phyloP scores from a whole-genome alignment of 2,329 filamentous ascomycete species.

The Arthrobotrys sinensis region DNA sequence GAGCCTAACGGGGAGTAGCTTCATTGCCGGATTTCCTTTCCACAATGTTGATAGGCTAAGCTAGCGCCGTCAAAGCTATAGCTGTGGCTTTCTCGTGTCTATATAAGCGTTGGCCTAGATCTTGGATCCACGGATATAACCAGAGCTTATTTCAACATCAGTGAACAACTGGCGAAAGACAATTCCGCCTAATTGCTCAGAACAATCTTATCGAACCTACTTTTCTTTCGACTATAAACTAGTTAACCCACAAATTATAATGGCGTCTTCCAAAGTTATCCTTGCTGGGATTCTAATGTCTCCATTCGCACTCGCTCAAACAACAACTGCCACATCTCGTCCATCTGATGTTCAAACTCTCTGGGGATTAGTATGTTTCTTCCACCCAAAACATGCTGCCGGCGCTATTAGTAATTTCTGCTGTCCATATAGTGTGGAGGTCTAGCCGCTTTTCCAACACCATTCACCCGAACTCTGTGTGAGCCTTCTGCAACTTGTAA shows the following conservation, averaged over 20 bases:
- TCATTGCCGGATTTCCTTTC: too few relatives aligned
- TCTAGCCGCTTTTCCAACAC: constrained; percentile 16
- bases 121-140: not conserved
- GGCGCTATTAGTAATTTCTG: not conserved
- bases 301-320: not conserved
- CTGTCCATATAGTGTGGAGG: constrained; percentile 26
- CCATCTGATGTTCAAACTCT: constrained; percentile 21
- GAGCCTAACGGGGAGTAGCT: not conserved
- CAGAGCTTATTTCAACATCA: not conserved
- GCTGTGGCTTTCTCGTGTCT: not conserved
- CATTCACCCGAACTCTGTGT: constrained; percentile 29
- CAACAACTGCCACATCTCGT: not conserved
- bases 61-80: too few relatives aligned
- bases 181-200: too few relatives aligned
- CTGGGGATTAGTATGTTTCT: constrained; percentile 5
- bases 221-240: constrained; percentile 1
- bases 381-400: not conserved
- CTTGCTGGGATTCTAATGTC: not conserved
- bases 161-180: not conserved
- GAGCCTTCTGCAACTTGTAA: constrained; percentile 1
- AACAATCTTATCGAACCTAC: not conserved
- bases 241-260: not conserved
- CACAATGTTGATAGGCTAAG: too few relatives aligned
- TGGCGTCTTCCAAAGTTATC: not conserved
- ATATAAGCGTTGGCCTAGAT: not conserved